phyloP scores from a whole-genome alignment of 2,329 filamentous ascomycete genomes.

The Neurospora sp. region DNA sequence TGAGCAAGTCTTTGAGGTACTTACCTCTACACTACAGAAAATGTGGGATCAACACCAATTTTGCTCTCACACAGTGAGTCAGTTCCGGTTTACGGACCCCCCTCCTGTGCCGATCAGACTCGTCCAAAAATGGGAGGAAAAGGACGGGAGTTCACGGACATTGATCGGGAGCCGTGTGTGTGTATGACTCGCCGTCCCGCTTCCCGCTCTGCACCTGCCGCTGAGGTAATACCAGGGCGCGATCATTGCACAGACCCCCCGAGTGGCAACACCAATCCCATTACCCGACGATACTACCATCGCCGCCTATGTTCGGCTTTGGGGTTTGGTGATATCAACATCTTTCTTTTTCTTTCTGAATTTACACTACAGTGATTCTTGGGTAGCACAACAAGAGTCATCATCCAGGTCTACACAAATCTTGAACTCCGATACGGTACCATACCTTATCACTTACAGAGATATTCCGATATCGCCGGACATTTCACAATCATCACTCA shows the following conservation, averaged over 20 bases:
- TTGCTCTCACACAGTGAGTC: neutral
- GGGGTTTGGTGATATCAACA: neutral
- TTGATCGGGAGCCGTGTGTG: neutral
- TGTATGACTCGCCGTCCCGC: neutral
- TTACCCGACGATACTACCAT: neutral
- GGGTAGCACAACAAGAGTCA: neutral
- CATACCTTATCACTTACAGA: neutral
- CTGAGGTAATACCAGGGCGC: neutral
- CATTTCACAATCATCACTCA: neutral
- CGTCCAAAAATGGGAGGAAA: neutral
- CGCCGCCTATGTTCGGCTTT: neutral
- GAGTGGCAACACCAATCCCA: neutral
- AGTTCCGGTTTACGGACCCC: neutral
- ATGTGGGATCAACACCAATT: neutral
- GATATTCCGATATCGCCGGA: neutral
- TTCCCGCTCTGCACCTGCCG: neutral
- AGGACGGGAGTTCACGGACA: neutral
- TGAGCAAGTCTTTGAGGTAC: neutral
- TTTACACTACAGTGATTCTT: neutral
- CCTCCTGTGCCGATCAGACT: neutral
- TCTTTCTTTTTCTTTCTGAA: neutral
- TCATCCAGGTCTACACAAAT: neutral
- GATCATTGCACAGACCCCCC: neutral
- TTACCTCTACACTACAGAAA: neutral
- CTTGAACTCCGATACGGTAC: neutral